Evolutionary conservation across 2,329 filamentous ascomycete genomes (phyloP).

Genomic region (Byssothecium circinans): DNA sequence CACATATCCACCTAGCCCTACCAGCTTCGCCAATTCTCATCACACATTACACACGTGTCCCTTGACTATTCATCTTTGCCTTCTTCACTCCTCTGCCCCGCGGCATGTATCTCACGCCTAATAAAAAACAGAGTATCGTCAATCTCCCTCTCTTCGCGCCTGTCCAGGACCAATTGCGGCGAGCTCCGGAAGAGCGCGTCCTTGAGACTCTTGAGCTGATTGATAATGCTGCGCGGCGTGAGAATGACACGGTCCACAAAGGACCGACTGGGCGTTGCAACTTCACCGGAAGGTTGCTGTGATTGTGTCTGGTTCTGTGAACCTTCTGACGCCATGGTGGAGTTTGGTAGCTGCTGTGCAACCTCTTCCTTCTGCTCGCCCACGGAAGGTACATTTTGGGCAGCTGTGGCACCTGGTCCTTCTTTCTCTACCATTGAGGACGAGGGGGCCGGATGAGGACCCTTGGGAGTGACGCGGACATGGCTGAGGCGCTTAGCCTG

Average conservation of each 20-base stretch:
- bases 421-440: constrained; percentile 7
- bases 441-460: constrained; percentile 3
- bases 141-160: constrained; percentile 68
- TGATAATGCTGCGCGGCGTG: constrained; percentile 55
- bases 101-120: constrained; percentile 71
- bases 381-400: not conserved
- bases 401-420: not conserved
- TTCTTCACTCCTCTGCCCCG: constrained; percentile 56
- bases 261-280: constrained; percentile 31
- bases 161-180: constrained; percentile 58
- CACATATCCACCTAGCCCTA: not conserved
- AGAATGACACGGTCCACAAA: constrained; percentile 41
- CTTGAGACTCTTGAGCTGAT: constrained; percentile 47
- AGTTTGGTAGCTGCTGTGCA: constrained; percentile 13
- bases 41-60: not conserved
- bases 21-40: not conserved
- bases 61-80: constrained; percentile 3
- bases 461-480: constrained; percentile 19
- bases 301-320: constrained; percentile 6
- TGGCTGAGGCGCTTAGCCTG: constrained; percentile 20
- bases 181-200: constrained; percentile 57
- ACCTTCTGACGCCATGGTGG: constrained; percentile 1
- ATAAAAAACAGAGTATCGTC: constrained; percentile 81
- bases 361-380: constrained; percentile 12
- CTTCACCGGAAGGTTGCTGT: constrained; percentile 7